Percentiles rank a stretch among this genome's conserved stretches.
Conservation (phyloP, 2,329 filamentous ascomycete species). For the Colletotrichum abscissum region DNA sequence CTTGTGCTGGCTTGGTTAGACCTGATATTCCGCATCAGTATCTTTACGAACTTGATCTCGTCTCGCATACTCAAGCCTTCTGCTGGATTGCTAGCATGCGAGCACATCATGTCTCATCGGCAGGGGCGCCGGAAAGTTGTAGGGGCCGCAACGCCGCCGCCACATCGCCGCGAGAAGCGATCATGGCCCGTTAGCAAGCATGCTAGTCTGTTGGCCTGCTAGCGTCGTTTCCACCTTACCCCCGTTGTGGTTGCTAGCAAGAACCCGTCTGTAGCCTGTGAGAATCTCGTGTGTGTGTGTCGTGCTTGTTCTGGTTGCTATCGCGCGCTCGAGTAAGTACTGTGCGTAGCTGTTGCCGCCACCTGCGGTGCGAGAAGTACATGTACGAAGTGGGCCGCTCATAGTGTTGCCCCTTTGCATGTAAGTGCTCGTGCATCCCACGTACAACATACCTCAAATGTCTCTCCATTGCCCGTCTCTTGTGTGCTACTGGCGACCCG, state of each 20-base stretch:
- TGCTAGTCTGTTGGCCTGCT: conserved; percentile 11
- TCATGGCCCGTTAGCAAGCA: conserved; percentile 27
- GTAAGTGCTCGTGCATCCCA: conserved; percentile 25
- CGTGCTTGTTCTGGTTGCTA: background rate
- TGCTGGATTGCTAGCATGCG: conserved; percentile 6
- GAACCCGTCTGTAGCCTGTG: conserved; percentile 23
- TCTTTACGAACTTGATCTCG: background rate
- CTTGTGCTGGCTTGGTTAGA: background rate
- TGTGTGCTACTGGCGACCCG: conserved; percentile 18
- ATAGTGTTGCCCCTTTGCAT: conserved; percentile 13
- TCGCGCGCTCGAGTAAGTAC: background rate
- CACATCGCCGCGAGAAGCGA: conserved; percentile 24
- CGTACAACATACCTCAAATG: conserved; percentile 27
- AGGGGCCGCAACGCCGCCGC: conserved; percentile 25
- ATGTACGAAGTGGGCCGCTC: conserved; percentile 5
- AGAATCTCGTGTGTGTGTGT: conserved; percentile 30
- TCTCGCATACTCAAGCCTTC: background rate
- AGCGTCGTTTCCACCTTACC: conserved; percentile 28
- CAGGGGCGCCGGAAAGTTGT: conserved; percentile 32
- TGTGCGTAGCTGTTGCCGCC: conserved; percentile 8
- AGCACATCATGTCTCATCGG: conserved; percentile 24
- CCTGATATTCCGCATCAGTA: background rate
- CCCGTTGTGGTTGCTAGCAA: conserved; percentile 23
- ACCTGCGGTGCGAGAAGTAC: conserved; percentile 6
- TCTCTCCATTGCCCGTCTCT: conserved; percentile 17